Base-by-base conservation (phyloP, 306 rosid genomes). In the Corylus avellana region DNA sequence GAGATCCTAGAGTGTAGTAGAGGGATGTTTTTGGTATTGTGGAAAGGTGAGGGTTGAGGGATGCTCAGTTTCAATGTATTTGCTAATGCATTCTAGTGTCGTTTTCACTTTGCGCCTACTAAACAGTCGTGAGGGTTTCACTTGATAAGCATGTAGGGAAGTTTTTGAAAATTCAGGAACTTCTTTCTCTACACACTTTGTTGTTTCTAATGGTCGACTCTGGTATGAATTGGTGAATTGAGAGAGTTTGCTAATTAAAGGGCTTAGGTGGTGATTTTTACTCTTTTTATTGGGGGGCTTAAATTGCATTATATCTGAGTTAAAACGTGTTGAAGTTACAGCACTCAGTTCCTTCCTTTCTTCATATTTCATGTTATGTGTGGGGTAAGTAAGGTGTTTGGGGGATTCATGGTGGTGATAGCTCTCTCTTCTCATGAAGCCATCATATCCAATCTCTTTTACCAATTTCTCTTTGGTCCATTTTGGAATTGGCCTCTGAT, bases 351-450 rank as follows among this genome's bases (percentile, higher is more conserved):
- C 25, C 50, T 67, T 67, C 72, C n/a, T 63, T 14, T 6, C n/a
- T 64, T 64, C 37, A 22, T 25, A 59, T 59, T 59, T 59, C 37
- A 59, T 59, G 66, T 59, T 22, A 25, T 59, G 66, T 59, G n/a
- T 8, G 12, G 16, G 25, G 37, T 59, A 25, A 29, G 37, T 59
- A 7, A 64, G 29, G 42, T 29, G 12, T 27, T 12, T 27, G 68
- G 49, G 71, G 47, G 22, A 66, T 66, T 66, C 42, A 35, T 66
- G 22, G 13, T 0, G 7, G 25, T 8, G 48, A 7, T 42, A 66
- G 20, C n/a, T 39, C 49, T 66, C 25, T 42, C 32, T 66, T 37
- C 14, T 42, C 20, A 8, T 17, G 49, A 66, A 37, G 39, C 49
- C 49, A 66, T 66, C 12, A 66, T 7, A 8, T 14, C 22, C 27